Evolutionary conservation across 2,329 filamentous ascomycete genomes (phyloP).

Genomic region (Cercospora sojina): DNA sequence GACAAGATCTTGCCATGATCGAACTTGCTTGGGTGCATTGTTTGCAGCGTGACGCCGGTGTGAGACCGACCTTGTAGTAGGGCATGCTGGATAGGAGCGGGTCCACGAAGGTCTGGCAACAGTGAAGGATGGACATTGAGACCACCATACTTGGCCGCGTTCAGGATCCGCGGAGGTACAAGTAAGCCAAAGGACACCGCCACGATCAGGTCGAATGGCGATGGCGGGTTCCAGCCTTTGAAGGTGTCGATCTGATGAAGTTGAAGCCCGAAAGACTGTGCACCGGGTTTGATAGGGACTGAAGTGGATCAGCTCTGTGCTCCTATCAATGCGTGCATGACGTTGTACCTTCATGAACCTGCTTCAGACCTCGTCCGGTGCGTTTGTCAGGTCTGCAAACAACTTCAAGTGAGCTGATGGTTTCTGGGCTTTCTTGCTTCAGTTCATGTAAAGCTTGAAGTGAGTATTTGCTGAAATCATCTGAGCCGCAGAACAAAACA

Average conservation of each 20-base stretch:
- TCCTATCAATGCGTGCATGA: neutral
- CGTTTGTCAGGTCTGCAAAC: conserved; percentile 76
- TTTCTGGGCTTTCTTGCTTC: conserved; percentile 44
- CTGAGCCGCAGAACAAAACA: conserved; percentile 92
- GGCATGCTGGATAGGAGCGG: conserved; percentile 84
- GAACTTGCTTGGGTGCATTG: conserved; percentile 71
- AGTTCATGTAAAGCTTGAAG: conserved; percentile 63
- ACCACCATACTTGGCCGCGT: conserved; percentile 72
- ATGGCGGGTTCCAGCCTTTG: conserved; percentile 71
- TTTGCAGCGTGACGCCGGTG: conserved; percentile 84
- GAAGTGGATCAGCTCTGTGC: neutral
- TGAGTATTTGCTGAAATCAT: conserved; percentile 81
- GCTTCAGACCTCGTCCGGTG: conserved; percentile 67
- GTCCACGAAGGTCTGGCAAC: conserved; percentile 72
- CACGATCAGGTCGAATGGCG: conserved; percentile 68
- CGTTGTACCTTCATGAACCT: conserved; percentile 60
- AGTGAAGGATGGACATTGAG: conserved; percentile 92
- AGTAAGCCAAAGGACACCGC: conserved; percentile 94
- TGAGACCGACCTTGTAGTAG: conserved; percentile 60
- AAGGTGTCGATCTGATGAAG: conserved; percentile 81
- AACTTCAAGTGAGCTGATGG: conserved; percentile 78
- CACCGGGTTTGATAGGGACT: conserved; percentile 65
- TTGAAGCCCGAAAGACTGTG: conserved; percentile 61
- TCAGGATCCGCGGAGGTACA: conserved; percentile 74
- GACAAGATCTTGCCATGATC: conserved; percentile 75